These are phyloP conservation scores for Yamadazyma epiphylla DNA, from an alignment of 1,139 yeast genomes.

Conservation along the genomic window DNA sequence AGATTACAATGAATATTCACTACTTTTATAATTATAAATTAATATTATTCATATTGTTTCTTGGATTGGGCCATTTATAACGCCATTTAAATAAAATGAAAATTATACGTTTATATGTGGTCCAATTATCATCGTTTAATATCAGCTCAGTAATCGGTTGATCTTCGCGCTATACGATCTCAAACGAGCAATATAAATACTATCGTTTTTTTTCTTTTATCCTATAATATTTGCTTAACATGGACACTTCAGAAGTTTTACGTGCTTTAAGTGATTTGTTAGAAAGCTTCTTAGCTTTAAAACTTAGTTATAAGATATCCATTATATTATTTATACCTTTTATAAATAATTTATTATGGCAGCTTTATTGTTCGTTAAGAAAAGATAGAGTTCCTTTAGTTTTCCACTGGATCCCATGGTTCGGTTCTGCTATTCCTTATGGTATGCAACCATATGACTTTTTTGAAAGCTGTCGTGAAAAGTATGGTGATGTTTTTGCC, in stretches of 20 bases:
- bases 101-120: too few relatives aligned
- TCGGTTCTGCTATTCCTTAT: constrained; percentile 83
- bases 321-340: constrained; percentile 45
- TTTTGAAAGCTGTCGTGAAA: constrained; percentile 69
- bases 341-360: constrained; percentile 65
- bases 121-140: not conserved
- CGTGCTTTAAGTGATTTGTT: constrained; percentile 14
- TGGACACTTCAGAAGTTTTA: too few relatives aligned
- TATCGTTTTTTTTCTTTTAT: not conserved
- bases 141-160: not conserved
- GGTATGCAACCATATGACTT: constrained; percentile 94
- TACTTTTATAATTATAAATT: too few relatives aligned
- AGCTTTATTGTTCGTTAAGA: constrained; percentile 64
- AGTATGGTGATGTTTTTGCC: constrained; percentile 90
- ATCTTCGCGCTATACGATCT: not conserved
- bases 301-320: constrained; percentile 29
- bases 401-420: constrained; percentile 92
- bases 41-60: too few relatives aligned
- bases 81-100: too few relatives aligned
- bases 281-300: constrained; percentile 16
- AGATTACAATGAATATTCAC: too few relatives aligned
- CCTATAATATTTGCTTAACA: too few relatives aligned
- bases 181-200: not conserved
- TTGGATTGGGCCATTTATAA: too few relatives aligned
- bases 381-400: constrained; percentile 86